Evolutionary conservation across 805 yeast genomes (phyloP), one percentile per base, ranked within the genome.

Genomic region (Schizosaccharomyces octosporus): DNA sequence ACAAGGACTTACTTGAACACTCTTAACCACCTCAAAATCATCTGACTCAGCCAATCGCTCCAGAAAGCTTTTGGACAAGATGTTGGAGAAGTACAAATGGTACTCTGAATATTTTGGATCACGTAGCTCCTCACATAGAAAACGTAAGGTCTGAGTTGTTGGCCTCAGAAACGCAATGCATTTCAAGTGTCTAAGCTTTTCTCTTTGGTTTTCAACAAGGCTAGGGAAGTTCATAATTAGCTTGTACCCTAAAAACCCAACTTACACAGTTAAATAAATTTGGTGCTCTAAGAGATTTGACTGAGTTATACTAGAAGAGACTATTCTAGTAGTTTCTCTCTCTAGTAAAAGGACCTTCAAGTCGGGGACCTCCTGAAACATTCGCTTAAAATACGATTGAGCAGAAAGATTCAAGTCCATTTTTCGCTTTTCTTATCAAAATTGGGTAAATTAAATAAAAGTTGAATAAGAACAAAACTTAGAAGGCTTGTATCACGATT

Each of bases 21-120:
- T 79, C 4, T 77, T 73, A 9, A 93, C 84, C 9, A 81, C 80
- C 69, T 90, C 97, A 67, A 82, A 76, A 68, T 86, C 93, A 70
- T 93, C 99, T 2, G 86, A 79, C 70, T 87, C 95, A 0, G 98
- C 97, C 59, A 93, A 69, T 60, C 85, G 76, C 69, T 93, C 99
- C 66, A 93, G 71, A 64, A 86, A 85, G 31, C 82, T 75, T 72
- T 90, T 93, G 61, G 81, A 76, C 39, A 89, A 77, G 17, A 81
- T 74, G 69, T 88, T 88, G 69, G 81, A 84, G 75, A 90, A 87
- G 67, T 64, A 87, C 21, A 93, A 70, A 67, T 83, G 83, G 71
- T 93, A 93, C 43, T 76, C 77, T 43, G 82, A 79, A 72, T 88
- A 93, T 66, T 82, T 87, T 0, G 98, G 98, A 62, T 76, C 75